A percentile compares a stretch with the other conserved stretches of the same genome.
Conservation (phyloP, 805 yeast species). For the Dipodascopsis tothii region DNA sequence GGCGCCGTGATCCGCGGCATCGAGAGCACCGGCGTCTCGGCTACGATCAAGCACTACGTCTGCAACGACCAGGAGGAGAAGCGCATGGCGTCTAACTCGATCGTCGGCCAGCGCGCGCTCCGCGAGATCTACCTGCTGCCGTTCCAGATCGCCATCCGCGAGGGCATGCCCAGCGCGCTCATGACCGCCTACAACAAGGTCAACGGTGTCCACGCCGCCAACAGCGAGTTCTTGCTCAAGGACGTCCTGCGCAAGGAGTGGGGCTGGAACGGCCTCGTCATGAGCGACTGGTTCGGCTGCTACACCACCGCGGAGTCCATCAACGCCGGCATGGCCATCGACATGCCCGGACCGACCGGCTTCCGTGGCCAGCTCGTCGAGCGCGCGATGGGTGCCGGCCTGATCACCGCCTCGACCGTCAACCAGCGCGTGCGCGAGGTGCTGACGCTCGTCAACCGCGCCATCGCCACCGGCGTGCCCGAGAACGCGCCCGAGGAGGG, state of each 20-base stretch:
- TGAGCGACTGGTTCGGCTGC: constrained; percentile 62
- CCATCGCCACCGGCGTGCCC: constrained; percentile 38
- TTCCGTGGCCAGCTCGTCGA: constrained; percentile 38
- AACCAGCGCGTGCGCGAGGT: constrained; percentile 41
- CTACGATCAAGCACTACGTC: constrained; percentile 56
- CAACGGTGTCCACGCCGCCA: constrained; percentile 53
- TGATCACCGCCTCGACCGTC: constrained; percentile 37
- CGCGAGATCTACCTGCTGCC: constrained; percentile 60
- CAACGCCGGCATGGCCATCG: constrained; percentile 53
- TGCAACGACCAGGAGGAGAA: constrained; percentile 58
- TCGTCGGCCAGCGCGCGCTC: constrained; percentile 52
- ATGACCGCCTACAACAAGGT: constrained; percentile 61
- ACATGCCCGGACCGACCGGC: constrained; percentile 58
- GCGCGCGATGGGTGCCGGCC: constrained; percentile 39
- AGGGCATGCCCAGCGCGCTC: constrained; percentile 45
- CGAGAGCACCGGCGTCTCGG: constrained; percentile 43
- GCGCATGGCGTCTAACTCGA: constrained; percentile 42
- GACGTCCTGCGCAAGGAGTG: constrained; percentile 49
- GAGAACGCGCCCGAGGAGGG: constrained; percentile 29
- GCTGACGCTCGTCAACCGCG: constrained; percentile 40
- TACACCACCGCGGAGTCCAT: constrained; percentile 43
- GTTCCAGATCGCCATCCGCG: constrained; percentile 50
- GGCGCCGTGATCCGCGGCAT: constrained; percentile 49
- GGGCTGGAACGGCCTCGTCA: constrained; percentile 48
- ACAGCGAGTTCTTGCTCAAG: constrained; percentile 38